Evolutionary conservation across 352 stramenopile genomes (phyloP).

Genomic region (Paralagenidium karlingii): DNA sequence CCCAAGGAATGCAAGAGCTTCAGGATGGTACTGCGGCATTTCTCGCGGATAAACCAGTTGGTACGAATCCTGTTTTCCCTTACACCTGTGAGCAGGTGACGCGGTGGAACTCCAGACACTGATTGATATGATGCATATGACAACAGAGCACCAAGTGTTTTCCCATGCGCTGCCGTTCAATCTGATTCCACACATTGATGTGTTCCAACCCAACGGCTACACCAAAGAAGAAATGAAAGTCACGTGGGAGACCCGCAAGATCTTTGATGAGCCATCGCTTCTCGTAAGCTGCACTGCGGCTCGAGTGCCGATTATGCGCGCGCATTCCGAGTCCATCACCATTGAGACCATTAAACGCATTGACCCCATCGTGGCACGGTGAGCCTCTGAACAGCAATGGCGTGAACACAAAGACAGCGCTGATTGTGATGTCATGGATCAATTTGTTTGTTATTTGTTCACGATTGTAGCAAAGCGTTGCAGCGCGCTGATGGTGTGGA

Average conservation of each 20-base stretch:
- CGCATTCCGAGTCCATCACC: slow-evolving; percentile 94
- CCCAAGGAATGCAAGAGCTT: slow-evolving; percentile 93
- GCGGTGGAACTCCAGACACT: background rate
- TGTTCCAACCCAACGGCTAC: slow-evolving; percentile 98
- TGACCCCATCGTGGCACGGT: slow-evolving; percentile 67
- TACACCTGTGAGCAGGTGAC: slow-evolving; percentile 7
- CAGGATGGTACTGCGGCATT: slow-evolving; percentile 71
- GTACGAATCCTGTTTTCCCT: background rate
- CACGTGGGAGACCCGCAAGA: slow-evolving; percentile 97
- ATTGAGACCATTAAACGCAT: slow-evolving; percentile 89
- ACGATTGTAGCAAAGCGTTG: slow-evolving; percentile 5
- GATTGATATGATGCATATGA: background rate
- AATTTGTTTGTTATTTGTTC: background rate
- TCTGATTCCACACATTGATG: slow-evolving; percentile 99
- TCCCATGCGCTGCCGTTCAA: slow-evolving; percentile 97
- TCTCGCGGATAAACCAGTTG: slow-evolving; percentile 49
- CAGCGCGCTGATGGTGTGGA: slow-evolving; percentile 92
- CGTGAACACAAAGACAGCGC: too few species aligned
- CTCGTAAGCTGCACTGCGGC: slow-evolving; percentile 90
- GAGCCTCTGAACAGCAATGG: slow-evolving; percentile 64
- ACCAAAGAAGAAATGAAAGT: slow-evolving; percentile 99
- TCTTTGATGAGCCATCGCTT: slow-evolving; percentile 85
- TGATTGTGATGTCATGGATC: background rate
- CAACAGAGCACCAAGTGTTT: slow-evolving; percentile 86
- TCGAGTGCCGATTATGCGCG: slow-evolving; percentile 94